phyloP scores from a whole-genome alignment of 2,329 filamentous ascomycete species.

The Rhinocladiella mackenziei region DNA sequence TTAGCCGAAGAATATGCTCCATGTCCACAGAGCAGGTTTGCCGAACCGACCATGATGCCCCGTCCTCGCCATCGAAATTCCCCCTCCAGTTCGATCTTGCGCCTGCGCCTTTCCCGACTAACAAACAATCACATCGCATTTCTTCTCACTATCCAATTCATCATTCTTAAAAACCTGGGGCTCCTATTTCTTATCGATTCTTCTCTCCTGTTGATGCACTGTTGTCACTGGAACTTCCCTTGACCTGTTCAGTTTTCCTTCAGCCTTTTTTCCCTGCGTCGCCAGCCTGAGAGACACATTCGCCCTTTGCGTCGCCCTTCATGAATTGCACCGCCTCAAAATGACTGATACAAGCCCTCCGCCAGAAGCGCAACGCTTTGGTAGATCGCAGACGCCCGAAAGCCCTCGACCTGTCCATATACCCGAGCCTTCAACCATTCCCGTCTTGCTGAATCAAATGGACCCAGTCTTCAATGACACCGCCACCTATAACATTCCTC shows the following conservation, averaged over 20 bases:
- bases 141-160: slow-evolving; percentile 9
- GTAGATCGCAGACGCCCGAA: slow-evolving; percentile 63
- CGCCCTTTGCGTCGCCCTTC: slow-evolving; percentile 16
- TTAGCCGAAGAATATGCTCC: no score
- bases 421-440: slow-evolving; percentile 64
- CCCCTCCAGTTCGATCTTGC: background rate
- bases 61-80: no score
- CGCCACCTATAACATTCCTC: slow-evolving; percentile 52
- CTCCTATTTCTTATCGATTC: slow-evolving; percentile 2
- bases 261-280: slow-evolving; percentile 17
- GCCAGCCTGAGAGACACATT: slow-evolving; percentile 10
- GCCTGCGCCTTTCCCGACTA: background rate
- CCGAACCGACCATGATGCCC: no score
- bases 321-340: slow-evolving; percentile 21
- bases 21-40: background rate
- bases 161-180: background rate
- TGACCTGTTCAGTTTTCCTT: slow-evolving; percentile 10
- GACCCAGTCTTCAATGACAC: slow-evolving; percentile 68
- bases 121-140: slow-evolving; percentile 5
- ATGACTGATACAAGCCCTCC: slow-evolving; percentile 30
- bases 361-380: slow-evolving; percentile 47
- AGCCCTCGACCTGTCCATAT: slow-evolving; percentile 67
- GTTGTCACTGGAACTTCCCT: slow-evolving; percentile 9
- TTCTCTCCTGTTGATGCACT: slow-evolving; percentile 10
- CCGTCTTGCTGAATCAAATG: slow-evolving; percentile 67